Evolutionary conservation across 805 yeast species (phyloP), one percentile per base, ranked within the genome.

Genomic region (Yamadazyma takamatsuzukensis): DNA sequence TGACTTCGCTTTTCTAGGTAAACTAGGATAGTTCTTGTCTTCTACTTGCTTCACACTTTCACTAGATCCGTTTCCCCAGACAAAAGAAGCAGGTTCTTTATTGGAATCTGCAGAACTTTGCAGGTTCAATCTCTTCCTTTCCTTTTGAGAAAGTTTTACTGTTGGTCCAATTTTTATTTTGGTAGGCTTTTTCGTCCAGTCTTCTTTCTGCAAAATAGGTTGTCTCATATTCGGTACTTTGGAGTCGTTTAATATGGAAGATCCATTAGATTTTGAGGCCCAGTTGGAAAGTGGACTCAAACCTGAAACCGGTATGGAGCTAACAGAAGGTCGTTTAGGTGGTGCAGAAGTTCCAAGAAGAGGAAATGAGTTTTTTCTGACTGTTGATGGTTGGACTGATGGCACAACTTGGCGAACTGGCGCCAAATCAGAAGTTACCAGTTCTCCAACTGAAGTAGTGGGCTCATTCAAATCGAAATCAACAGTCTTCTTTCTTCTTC

Each of bases 121-220:
- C 3, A 17, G 17, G 2, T 64, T 62, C 41, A 64, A 43, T 37
- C 61, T 67, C 48, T 71, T 74, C 25, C 84, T 53, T 41, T 78
- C 83, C 45, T 76, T 76, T 41, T 80, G 85, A 1, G 85, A 78
- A 11, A 74, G 45, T 39, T 72, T 70, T 19, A 56, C 49, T 14
- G 61, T 53, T 0, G 70, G 61, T 2, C 59, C 58, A 14, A 68
- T 47, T 33, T 55, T 57, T 3, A 57, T 48, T 24, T 58, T 66
- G 6, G 39, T 33, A 7, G 36, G 29, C 18, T 46, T 42, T 15
- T 17, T 44, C 35, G 3, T 32, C 38, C 14, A 40, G 34, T 16
- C 38, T 11, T 29, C 15, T 24, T 12, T 13, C 33, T 12, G 9
- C 11, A 7, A 13, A n/a, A n/a, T 15, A 5, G 6, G 10, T n/a